Conservation (phyloP, 2,329 filamentous ascomycete species). For the Talaromyces sp. region DNA sequence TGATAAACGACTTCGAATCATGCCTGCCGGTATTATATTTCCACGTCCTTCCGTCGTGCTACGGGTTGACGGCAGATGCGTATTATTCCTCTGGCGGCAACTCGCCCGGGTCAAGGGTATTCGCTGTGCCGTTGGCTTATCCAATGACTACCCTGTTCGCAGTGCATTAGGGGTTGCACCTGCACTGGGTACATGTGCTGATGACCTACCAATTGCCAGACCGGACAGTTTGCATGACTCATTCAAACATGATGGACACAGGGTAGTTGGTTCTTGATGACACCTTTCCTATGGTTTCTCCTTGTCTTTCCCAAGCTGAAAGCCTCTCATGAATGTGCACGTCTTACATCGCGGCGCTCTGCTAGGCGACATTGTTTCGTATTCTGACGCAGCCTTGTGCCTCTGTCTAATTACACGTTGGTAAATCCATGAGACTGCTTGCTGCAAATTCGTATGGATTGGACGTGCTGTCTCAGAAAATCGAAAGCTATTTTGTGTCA, state of each 20-base stretch:
- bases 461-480: background rate
- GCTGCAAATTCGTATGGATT: background rate
- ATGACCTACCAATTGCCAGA: background rate
- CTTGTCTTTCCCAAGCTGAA: background rate
- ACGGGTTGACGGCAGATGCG: background rate
- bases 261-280: background rate
- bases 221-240: background rate
- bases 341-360: background rate
- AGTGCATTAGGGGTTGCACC: background rate
- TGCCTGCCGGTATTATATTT: background rate
- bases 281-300: background rate
- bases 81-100: background rate
- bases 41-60: background rate
- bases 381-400: background rate
- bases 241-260: background rate
- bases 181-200: background rate
- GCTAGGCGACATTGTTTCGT: background rate
- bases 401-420: background rate
- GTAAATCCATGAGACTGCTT: background rate
- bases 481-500: background rate
- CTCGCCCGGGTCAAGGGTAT: background rate
- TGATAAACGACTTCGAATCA: background rate
- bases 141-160: background rate
- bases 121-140: background rate
- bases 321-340: background rate